phyloP scores from a whole-genome alignment of 2,329 filamentous ascomycete genomes.

The Kalaharituber pfeilii region DNA sequence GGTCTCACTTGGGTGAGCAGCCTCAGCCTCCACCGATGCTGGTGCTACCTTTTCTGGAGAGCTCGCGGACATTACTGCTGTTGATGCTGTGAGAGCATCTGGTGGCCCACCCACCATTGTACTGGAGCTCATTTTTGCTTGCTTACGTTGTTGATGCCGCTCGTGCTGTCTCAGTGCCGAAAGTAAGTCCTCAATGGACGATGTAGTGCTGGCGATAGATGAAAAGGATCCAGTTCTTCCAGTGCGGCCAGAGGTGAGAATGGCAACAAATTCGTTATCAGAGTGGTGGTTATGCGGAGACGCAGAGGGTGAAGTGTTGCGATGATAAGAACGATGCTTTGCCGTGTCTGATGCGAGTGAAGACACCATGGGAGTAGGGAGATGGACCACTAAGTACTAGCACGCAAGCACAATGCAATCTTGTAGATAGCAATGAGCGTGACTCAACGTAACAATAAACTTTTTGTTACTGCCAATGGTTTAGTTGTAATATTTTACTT shows the following conservation, averaged over 20 bases:
- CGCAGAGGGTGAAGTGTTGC: neutral
- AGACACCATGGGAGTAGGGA: neutral
- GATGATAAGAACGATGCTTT: no score
- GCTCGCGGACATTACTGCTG: neutral
- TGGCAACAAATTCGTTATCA: neutral
- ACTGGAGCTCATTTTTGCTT: neutral
- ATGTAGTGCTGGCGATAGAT: neutral
- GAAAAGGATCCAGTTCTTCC: neutral
- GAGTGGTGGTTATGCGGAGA: neutral
- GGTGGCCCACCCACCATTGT: neutral
- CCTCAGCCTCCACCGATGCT: neutral
- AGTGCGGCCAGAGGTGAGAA: neutral
- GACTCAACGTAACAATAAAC: neutral
- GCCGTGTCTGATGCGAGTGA: no score
- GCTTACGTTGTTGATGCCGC: neutral
- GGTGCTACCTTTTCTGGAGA: neutral
- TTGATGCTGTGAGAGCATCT: neutral
- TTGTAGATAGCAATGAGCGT: neutral
- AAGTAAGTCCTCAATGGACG: neutral
- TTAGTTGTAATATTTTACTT: neutral
- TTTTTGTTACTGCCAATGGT: neutral
- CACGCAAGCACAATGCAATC: neutral
- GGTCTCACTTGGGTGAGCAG: neutral
- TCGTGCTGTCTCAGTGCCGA: neutral
- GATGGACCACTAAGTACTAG: neutral